These are phyloP conservation scores for Prototheca cutis DNA, from an alignment of 163 green algal genomes.

Conservation along the genomic window DNA sequence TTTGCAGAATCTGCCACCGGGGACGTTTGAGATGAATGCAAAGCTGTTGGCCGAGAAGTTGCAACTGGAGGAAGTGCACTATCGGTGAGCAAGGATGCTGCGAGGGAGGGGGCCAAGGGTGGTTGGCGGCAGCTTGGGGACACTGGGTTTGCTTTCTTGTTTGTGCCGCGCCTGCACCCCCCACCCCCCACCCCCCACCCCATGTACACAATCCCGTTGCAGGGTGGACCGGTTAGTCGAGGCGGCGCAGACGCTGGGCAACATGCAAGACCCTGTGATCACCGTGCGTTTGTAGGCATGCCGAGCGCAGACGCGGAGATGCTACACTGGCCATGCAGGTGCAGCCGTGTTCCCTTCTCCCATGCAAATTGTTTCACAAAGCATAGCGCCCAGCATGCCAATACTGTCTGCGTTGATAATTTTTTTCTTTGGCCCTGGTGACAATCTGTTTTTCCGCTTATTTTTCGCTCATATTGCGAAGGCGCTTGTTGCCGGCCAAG, in stretches of 20 bases:
- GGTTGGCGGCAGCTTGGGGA: no score
- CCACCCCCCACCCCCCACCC: not conserved
- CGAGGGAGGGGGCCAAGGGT: not conserved
- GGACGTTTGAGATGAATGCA: constrained; percentile 53
- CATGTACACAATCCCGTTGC: not conserved
- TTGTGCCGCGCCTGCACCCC: not conserved
- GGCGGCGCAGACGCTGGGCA: not conserved
- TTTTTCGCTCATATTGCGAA: no score
- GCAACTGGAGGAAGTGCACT: not conserved
- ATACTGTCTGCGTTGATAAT: no score
- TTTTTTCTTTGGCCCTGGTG: no score
- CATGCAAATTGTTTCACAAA: no score
- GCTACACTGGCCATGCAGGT: no score
- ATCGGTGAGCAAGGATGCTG: not conserved
- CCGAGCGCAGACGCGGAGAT: no score
- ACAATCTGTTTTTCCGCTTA: no score
- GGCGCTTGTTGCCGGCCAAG: no score
- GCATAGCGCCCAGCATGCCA: no score
- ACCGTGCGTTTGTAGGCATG: not conserved
- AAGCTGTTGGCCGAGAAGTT: constrained; percentile 6
- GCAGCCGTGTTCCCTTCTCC: no score
- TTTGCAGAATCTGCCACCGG: constrained; percentile 39
- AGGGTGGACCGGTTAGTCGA: not conserved
- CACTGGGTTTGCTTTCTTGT: no score
- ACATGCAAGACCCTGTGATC: not conserved